Base-by-base conservation (phyloP, 106 monocot species). In the Allium sativum region DNA sequence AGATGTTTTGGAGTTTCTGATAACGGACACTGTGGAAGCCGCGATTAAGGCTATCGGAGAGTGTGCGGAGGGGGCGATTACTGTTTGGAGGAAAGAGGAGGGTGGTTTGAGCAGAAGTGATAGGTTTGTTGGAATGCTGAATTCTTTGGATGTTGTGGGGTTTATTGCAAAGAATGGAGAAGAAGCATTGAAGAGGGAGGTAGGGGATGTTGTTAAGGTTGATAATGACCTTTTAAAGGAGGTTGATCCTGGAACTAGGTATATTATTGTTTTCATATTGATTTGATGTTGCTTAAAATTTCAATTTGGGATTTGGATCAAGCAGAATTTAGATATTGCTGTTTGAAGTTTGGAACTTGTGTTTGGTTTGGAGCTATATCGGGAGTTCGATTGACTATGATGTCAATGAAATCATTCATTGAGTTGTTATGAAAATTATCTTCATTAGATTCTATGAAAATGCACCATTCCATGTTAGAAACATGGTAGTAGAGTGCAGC, bases 191-290 rank as follows among this genome's bases (percentile, higher is more conserved):
- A 45, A 43, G 74, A 70, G 65, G 53, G 74, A 71, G 41, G 72
- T 78, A 43, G 44, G 68, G 18, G 78, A 83, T 44, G 72, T 83
- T 40, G 78, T 83, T 12, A 19, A 14, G 40, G 60, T 65, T 21
- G 66, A 78, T 56, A 71, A 54, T 12, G 45, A 16, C 13, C 56
- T 78, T 3, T 44, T 83, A 21, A 78, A 71, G 64, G 78, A 78
- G 68, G 65, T 83, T 68, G 78, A 83, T 71, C 82, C 82, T 13
- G 68, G 68, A 1, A 65, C 74, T 11, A 78, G 82, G 82, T 83
- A 43, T 4, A 10, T 42, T 15, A 44, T 71, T 71, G 66, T 18
- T 53, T 40, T 52, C 44, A 44, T 17, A 17, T 17, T 43, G 41
- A 10, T 44, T 44, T 10, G 15, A 3, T 31, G 0, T 16, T n/a